These are phyloP conservation scores for Rhynchosporium secalis DNA, from an alignment of 2,329 filamentous ascomycete genomes.

Conservation along the genomic window DNA sequence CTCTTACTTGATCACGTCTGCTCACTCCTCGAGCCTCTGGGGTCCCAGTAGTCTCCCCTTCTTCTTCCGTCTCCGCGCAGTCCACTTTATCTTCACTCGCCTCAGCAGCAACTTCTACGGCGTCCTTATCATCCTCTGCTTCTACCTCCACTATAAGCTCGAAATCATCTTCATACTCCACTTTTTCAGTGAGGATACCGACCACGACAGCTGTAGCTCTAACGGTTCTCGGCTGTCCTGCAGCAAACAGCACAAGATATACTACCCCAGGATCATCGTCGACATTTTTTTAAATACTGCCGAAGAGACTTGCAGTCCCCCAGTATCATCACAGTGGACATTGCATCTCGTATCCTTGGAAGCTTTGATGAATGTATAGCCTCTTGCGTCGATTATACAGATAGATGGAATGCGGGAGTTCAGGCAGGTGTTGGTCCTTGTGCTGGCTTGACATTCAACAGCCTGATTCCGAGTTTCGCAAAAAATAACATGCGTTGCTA, in stretches of 20 bases:
- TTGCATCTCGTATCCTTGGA: not conserved
- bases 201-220: constrained; percentile 3
- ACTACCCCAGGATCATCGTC: not conserved
- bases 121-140: not conserved
- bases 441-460: not conserved
- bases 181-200: not conserved
- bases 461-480: not conserved
- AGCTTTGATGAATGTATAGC: not conserved
- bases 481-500: not conserved
- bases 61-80: not conserved
- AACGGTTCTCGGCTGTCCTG: constrained; percentile 1
- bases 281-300: not conserved
- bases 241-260: constrained; percentile 4
- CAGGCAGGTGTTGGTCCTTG: constrained; percentile 1
- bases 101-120: not conserved
- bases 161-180: not conserved
- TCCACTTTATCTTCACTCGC: not conserved
- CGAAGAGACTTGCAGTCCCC: not conserved
- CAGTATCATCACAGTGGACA: not conserved
- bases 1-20: not conserved
- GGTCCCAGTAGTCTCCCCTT: not conserved
- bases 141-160: not conserved
- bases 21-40: not conserved
- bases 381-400: not conserved
- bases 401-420: not conserved